Evolutionary conservation across 805 yeast species (phyloP).

Genomic region (Kuraishia borneana): DNA sequence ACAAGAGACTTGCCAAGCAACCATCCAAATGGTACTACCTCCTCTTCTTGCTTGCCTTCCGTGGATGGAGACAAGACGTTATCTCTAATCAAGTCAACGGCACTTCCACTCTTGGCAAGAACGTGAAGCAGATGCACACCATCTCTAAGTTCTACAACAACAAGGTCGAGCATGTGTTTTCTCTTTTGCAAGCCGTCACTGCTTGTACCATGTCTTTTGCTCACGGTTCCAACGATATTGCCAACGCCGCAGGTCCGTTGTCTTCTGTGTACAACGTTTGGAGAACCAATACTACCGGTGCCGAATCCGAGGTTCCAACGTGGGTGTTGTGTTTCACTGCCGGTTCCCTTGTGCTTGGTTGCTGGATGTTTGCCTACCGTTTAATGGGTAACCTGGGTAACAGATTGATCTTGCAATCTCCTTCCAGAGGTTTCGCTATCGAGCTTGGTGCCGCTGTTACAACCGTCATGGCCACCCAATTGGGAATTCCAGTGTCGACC

Average conservation of each 20-base stretch:
- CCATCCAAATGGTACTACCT: conserved; percentile 47
- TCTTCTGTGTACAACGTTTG: conserved; percentile 55
- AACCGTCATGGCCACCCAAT: no score
- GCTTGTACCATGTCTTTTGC: conserved; percentile 77
- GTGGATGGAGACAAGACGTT: conserved; percentile 59
- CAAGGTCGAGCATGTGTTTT: conserved; percentile 57
- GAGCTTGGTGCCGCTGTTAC: no score
- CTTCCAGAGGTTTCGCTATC: no score
- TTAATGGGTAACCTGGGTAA: no score
- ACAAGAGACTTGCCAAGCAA: conserved; percentile 27
- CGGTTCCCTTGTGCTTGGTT: conserved; percentile 52
- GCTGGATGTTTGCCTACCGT: conserved; percentile 67
- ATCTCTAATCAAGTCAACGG: conserved; percentile 34
- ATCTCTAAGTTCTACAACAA: conserved; percentile 58
- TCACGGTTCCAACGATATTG: conserved; percentile 73
- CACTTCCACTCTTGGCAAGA: conserved; percentile 31
- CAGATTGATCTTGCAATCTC: no score
- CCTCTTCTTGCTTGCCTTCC: conserved; percentile 34
- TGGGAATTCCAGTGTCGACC: no score
- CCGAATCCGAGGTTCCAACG: conserved; percentile 49
- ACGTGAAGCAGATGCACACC: conserved; percentile 38
- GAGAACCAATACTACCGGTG: conserved; percentile 35
- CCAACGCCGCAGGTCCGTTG: conserved; percentile 71
- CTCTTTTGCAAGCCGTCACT: conserved; percentile 59
- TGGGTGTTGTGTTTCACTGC: conserved; percentile 68